A percentile compares a stretch with the other conserved stretches of the same genome.
Conservation (phyloP, 768 basidiomycete genomes). For the Kwoniella mangroviensis region DNA sequence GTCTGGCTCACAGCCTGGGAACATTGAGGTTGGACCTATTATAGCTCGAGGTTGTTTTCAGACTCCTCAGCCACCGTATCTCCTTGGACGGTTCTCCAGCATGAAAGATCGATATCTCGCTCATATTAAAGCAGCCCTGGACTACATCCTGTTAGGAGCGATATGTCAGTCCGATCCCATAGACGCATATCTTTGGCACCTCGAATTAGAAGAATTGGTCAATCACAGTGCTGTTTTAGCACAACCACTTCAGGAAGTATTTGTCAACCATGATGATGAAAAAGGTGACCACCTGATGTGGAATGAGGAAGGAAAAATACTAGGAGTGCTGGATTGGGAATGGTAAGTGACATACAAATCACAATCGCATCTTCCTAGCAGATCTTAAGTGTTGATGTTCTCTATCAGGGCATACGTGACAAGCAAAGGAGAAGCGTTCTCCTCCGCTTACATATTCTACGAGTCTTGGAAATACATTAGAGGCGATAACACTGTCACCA, state of each 20-base stretch:
- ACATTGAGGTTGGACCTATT: conserved; percentile 10
- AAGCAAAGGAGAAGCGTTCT: conserved; percentile 27
- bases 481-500: conserved; percentile 9
- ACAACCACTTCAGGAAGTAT: conserved; percentile 14
- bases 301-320: conserved; percentile 36
- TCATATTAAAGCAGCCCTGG: conserved; percentile 16
- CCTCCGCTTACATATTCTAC: conserved; percentile 1
- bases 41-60: neutral
- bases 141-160: conserved; percentile 6
- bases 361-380: too few species aligned
- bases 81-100: conserved; percentile 24
- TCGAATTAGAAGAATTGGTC: conserved; percentile 19
- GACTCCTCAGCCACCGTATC: conserved; percentile 16
- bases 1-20: neutral
- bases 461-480: neutral
- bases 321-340: conserved; percentile 56
- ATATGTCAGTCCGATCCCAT: neutral
- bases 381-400: too few species aligned
- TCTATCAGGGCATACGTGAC: conserved; percentile 23
- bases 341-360: conserved; percentile 18
- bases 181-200: conserved; percentile 17
- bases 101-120: conserved; percentile 21
- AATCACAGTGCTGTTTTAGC: too few species aligned
- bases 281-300: conserved; percentile 51
- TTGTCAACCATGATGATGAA: conserved; percentile 36